Percentiles rank a stretch among this genome's conserved stretches.
These are phyloP conservation scores for Apophysomyces sp. DNA, from an alignment of 371 early-diverging fungal genomes.

Conservation along the genomic window DNA sequence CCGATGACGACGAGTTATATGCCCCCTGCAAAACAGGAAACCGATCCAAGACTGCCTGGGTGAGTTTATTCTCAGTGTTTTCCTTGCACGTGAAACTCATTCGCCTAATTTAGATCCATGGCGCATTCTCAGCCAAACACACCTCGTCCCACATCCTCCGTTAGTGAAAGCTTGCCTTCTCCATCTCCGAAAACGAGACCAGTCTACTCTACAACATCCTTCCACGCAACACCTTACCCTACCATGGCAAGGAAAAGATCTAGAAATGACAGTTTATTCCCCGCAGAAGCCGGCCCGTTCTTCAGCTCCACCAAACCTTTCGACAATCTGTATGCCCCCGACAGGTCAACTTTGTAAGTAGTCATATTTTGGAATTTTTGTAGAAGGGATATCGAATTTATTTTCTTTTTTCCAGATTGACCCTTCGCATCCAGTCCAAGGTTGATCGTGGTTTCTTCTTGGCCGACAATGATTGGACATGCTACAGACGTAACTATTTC, in stretches of 20 bases:
- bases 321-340: conserved; percentile 50
- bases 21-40: conserved; percentile 23
- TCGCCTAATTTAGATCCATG: conserved; percentile 31
- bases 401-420: conserved; percentile 11
- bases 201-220: conserved; percentile 28
- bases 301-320: conserved; percentile 54
- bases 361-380: not conserved
- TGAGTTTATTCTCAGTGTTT: conserved; percentile 16
- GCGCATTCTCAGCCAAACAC: conserved; percentile 49
- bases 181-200: conserved; percentile 19
- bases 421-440: conserved; percentile 46
- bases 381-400: not conserved
- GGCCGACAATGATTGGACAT: conserved; percentile 80
- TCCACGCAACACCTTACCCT: conserved; percentile 32
- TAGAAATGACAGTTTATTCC: conserved; percentile 25
- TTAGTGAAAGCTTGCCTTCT: conserved; percentile 11
- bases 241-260: conserved; percentile 33
- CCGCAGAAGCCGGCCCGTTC: conserved; percentile 41
- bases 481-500: conserved; percentile 89
- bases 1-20: conserved; percentile 22
- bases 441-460: conserved; percentile 77
- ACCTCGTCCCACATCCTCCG: conserved; percentile 35
- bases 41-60: conserved; percentile 46
- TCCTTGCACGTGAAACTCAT: not conserved
- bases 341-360: conserved; percentile 46